Conservation (phyloP, 2,329 filamentous ascomycete genomes). For the Penicillium sclerotiorum region DNA sequence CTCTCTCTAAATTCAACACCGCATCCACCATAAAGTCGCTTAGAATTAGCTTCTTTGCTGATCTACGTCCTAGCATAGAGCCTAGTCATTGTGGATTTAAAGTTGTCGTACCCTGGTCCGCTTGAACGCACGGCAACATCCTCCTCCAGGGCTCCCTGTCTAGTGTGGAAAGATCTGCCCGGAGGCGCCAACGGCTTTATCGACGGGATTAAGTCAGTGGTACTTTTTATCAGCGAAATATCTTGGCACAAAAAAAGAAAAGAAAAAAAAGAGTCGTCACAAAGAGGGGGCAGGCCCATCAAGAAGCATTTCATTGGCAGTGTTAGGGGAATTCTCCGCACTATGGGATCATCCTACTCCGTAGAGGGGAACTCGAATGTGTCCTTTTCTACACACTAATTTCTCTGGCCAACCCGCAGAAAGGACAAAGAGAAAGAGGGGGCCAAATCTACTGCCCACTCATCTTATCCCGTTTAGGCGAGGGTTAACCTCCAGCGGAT, state of each 20-base stretch:
- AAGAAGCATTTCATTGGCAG: neutral
- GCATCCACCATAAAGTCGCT: neutral
- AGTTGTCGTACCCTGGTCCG: conserved; percentile 26
- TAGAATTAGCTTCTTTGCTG: neutral
- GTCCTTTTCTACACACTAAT: too few relatives aligned
- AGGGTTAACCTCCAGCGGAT: neutral
- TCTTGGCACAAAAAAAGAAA: too few relatives aligned
- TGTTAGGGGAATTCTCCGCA: neutral
- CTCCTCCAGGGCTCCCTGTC: conserved; percentile 19
- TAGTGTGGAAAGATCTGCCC: conserved; percentile 21
- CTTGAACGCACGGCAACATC: conserved; percentile 17
- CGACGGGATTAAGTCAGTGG: neutral
- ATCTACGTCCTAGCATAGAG: conserved; percentile 2
- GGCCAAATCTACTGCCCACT: neutral
- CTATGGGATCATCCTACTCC: too few relatives aligned
- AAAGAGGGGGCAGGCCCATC: neutral
- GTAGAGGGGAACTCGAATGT: too few relatives aligned
- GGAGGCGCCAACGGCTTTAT: conserved; percentile 22
- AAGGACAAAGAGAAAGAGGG: neutral
- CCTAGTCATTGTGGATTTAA: conserved; percentile 16
- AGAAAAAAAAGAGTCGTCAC: neutral
- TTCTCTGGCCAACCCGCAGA: too few relatives aligned
- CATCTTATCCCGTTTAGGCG: neutral
- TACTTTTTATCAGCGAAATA: too few relatives aligned
- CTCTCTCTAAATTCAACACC: neutral